Evolutionary conservation across 2,329 filamentous ascomycete species (phyloP), one percentile per base, ranked within the genome.

Genomic region (Aspergillus viridinutans): DNA sequence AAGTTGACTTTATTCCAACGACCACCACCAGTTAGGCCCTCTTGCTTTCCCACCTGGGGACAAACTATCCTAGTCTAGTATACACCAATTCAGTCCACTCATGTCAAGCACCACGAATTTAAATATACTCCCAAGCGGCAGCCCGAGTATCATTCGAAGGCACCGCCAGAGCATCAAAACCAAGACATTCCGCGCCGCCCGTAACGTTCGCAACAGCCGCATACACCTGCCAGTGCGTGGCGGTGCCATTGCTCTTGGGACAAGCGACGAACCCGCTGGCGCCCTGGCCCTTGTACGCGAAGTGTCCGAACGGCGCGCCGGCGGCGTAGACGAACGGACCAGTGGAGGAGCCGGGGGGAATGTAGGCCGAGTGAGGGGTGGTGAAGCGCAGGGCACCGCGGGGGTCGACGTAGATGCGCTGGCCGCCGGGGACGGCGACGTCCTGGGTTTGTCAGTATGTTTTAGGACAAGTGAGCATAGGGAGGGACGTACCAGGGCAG

Each of bases 401-500:
- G 3, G 78, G 73, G 5, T 73, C 75, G 54, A 88, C 77, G 68
- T 83, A 88, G 61, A 86, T 78, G 57, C 75, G 67, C 67, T 89
- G 85, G 26, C 85, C 85, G 45, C 85, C 85, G 4, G 85, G 84
- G 3, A 87, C 85, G 29, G 77, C 65, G 42, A 84, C 80, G 29
- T 74, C 71, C 66, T 82, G 38, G 17, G 38, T 10, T 54, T 59
- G 52, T 52, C 50, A 32, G 50, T 49, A 3, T 73, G 77, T 25
- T 23, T 10, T 12, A 56, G 67, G 3, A 61, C 64, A n/a, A 14
- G 23, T 1, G 43, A 48, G 20, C 1, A 8, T 17, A 3, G 58
- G 23, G 10, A 12, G 12, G 21, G 23, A 47, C 58, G 42, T 70
- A 76, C 73, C 61, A 76, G 62, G 49, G 66, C 63, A 45, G 58